Percentiles rank a stretch among this genome's conserved stretches.
Conservation (phyloP, 2,329 filamentous ascomycete species). For the Microcyclosporella mali region DNA sequence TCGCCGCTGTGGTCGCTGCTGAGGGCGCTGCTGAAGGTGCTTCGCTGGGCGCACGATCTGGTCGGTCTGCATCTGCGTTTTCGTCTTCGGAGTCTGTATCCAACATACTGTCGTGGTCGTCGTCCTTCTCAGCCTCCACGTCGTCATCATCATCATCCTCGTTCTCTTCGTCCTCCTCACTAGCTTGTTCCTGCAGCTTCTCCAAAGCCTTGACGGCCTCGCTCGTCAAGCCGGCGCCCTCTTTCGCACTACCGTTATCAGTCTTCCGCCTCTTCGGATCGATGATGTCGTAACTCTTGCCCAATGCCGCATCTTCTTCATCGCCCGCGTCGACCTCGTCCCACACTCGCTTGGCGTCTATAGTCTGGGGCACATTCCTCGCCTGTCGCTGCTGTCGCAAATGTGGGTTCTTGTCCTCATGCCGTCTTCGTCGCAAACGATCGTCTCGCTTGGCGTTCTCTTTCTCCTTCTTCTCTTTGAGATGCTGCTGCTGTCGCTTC, state of each 20-base stretch:
- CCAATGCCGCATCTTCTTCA: slow-evolving; percentile 34
- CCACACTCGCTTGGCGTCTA: slow-evolving; percentile 87
- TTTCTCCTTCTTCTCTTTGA: slow-evolving; percentile 71
- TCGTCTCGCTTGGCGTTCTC: slow-evolving; percentile 70
- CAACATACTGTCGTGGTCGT: slow-evolving; percentile 72
- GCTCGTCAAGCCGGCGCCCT: slow-evolving; percentile 9
- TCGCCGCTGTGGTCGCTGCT: slow-evolving; percentile 27
- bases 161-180: slow-evolving; percentile 3
- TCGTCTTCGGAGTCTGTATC: slow-evolving; percentile 49
- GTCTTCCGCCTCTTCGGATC: slow-evolving; percentile 41
- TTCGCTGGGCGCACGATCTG: slow-evolving; percentile 31
- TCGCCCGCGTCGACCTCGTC: slow-evolving; percentile 50
- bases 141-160: slow-evolving; percentile 31
- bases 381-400: slow-evolving; percentile 66
- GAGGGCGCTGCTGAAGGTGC: slow-evolving; percentile 47
- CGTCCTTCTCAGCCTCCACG: slow-evolving; percentile 32
- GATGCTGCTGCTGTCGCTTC: slow-evolving; percentile 68
- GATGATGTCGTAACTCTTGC: slow-evolving; percentile 41
- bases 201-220: slow-evolving; percentile 11
- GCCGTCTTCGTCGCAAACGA: slow-evolving; percentile 71
- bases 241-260: slow-evolving; percentile 23
- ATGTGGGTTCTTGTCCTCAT: slow-evolving; percentile 76
- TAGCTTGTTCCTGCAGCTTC: slow-evolving; percentile 11
- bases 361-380: slow-evolving; percentile 70
- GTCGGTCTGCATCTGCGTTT: slow-evolving; percentile 27